Base-by-base conservation (phyloP, 1,284 basidiomycete species). In the Cutaneotrichosporon dermatis region DNA sequence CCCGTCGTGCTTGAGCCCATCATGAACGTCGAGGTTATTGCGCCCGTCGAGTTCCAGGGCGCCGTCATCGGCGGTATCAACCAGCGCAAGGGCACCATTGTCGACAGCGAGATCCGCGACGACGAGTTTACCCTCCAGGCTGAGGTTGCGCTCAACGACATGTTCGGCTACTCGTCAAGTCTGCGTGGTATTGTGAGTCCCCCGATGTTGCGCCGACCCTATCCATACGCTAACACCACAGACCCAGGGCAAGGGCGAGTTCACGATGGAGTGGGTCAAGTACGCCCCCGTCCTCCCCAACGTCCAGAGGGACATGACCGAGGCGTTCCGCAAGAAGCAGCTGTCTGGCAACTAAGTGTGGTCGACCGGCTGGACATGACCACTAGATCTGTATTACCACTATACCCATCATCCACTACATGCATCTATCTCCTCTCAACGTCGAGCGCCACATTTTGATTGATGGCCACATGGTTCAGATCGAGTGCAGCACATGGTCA, bases 1-100 rank as follows among this genome's bases (percentile, higher is more conserved):
- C 87, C 92, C 0, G 87, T 92, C 58, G 89, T 99, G 60, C 82
- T 99, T 42, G 96, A 99, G 76, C 96, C 96, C 25, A 89, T 97
- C 79, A 99, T 99, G 96, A 90, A 86, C 12, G 96, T 99, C 52
- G 96, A 99, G 75, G 91, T 99, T 25, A 88, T 97, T 46, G 94
- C 95, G 0, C 96, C 96, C 2, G 83, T 86, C 43, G 96, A 99
- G 75, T 99, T 97, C 84, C 96, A 99, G 76, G 95, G 94, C 83
- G 83, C 85, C 46, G 95, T 99, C 55, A 97, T 99, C 70, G 94
- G 95, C 49, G 90, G 91, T 12, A 81, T 99, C 70, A 99, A 97
- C 77, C 87, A 90, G 63, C 85, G 96, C 42, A 87, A 92, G 62
- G 96, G 96, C 2, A 94, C 91, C 6, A 97, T 99, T 70, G 82